Base-by-base conservation (phyloP, 345 rosid genomes). In the Cochlearia excelsa region DNA sequence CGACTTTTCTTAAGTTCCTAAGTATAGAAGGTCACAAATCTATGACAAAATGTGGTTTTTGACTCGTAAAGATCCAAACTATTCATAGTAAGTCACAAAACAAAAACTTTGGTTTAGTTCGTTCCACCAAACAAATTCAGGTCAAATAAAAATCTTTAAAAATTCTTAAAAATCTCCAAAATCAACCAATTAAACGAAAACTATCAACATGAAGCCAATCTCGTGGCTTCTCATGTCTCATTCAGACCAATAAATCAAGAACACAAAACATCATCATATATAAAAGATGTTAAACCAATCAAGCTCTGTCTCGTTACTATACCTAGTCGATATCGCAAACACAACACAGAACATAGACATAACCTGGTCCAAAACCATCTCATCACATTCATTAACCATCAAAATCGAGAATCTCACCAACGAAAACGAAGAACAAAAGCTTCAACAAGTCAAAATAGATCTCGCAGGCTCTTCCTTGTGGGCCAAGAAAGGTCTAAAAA, bases 401-500 rank as follows among this genome's bases (percentile, higher is more conserved):
- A 73, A 51, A 35, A 73, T 80, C n/a, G 84, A 82, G 42, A 81
- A 79, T 34, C 76, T 42, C 42, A 57, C 6, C 1, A 71, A 73
- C 33, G 75, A 74, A 11, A 77, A 75, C n/a, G 3, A 57, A 1
- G 26, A 74, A 31, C 58, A 40, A 35, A 77, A 74, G 31, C 83
- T 63, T 23, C 82, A 54, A 30, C 79, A 61, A 46, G 77, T 81
- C 66, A 82, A 82, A 78, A 81, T 82, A 53, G 91, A 87, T 71
- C 47, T 87, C 3, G 73, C 79, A 35, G 67, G 81, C 8, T 81
- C 85, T 75, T 86, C 84, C 7, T 82, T 82, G 48, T 84, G 88
- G 88, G 81, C 81, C 0, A 87, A 73, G 28, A 87, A 84, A 43
- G 95, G 95, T 63, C 77, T 87, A n/a, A 87, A 84, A 59, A 82